A percentile compares a stretch with the other conserved stretches of the same genome.
phyloP scores from a whole-genome alignment of 1,139 yeast genomes.

The Candida labiduridarum region DNA sequence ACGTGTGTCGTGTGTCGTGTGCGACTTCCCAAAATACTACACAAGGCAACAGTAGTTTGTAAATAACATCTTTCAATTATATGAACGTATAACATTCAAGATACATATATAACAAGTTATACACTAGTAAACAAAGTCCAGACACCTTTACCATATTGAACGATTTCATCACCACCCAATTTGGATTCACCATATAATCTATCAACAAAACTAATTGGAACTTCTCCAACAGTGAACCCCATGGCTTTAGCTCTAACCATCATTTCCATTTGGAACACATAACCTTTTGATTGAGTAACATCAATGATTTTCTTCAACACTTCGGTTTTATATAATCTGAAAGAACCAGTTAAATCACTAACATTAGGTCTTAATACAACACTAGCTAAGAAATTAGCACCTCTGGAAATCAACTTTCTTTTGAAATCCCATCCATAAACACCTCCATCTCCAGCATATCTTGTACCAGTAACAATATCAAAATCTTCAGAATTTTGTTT shows the following conservation, averaged over 20 bases:
- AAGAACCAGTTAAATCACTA: conserved; percentile 78
- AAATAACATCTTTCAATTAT: not conserved
- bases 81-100: not conserved
- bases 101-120: conserved; percentile 22
- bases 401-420: conserved; percentile 77
- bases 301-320: conserved; percentile 68
- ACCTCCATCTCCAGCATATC: conserved; percentile 83
- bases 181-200: conserved; percentile 80
- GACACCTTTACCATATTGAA: conserved; percentile 74
- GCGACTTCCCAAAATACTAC: too few relatives aligned
- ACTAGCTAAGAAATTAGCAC: conserved; percentile 79
- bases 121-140: conserved; percentile 71
- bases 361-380: conserved; percentile 73
- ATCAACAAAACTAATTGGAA: conserved; percentile 79
- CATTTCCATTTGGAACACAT: conserved; percentile 90
- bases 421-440: conserved; percentile 87
- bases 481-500: conserved; percentile 65
- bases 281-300: conserved; percentile 76
- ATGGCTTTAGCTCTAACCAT: conserved; percentile 78
- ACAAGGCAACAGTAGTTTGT: too few relatives aligned
- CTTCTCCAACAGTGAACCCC: conserved; percentile 76
- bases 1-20: too few relatives aligned
- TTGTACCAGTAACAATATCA: conserved; percentile 85
- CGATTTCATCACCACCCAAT: conserved; percentile 81
- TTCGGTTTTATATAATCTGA: conserved; percentile 73